These are phyloP conservation scores for Termitomyces sp. DNA, from an alignment of 768 basidiomycete genomes.

Conservation along the genomic window DNA sequence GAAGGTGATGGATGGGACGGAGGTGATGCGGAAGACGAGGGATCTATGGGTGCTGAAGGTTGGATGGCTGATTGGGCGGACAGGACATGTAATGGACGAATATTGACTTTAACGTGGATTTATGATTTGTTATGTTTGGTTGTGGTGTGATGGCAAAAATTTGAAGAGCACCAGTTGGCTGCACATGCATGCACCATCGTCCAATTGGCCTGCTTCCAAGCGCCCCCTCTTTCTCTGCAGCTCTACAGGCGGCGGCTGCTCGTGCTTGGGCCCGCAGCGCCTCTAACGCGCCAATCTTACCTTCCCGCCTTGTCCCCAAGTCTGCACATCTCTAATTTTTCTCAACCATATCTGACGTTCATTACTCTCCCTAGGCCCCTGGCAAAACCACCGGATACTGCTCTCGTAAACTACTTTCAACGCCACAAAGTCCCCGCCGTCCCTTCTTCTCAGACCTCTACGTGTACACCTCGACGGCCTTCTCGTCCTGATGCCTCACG, in stretches of 20 bases:
- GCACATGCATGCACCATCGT: conserved; percentile 46
- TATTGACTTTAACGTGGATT: conserved; percentile 1
- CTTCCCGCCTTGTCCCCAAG: neutral
- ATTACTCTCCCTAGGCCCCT: conserved; percentile 1
- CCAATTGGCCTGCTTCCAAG: conserved; percentile 22
- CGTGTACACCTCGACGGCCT: neutral
- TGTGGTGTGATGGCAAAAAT: conserved; percentile 12
- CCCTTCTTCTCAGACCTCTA: neutral
- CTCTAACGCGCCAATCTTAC: neutral
- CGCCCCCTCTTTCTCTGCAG: conserved; percentile 26
- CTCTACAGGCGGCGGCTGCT: conserved; percentile 43
- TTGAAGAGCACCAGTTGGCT: conserved; percentile 11
- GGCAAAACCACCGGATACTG: neutral
- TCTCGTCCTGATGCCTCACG: neutral
- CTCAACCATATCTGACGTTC: neutral
- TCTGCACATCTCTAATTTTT: neutral
- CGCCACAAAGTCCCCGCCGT: neutral
- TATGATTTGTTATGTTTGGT: conserved; percentile 9
- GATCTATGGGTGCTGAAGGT: conserved; percentile 71
- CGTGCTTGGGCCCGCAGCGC: conserved; percentile 38
- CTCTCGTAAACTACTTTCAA: conserved; percentile 1
- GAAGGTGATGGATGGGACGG: conserved; percentile 31
- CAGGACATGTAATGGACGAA: conserved; percentile 27
- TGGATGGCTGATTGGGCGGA: conserved; percentile 69
- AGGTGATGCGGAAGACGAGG: conserved; percentile 32